Conservation (phyloP, 2,329 filamentous ascomycete species). For the Hyphodiscus sp. region DNA sequence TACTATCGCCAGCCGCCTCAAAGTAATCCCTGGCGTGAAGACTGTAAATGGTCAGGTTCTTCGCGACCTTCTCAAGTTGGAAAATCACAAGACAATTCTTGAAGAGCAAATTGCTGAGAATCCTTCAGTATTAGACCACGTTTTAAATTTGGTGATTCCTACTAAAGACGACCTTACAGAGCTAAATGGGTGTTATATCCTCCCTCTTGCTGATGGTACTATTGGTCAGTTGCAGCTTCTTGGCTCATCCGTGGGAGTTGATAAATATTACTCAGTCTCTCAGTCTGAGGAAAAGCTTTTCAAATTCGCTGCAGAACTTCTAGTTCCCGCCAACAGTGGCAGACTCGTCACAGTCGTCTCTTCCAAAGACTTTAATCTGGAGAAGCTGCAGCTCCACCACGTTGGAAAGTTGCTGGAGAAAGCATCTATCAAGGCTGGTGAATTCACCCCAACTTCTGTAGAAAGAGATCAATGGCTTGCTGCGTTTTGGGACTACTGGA, state of each 20-base stretch:
- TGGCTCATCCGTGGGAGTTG: not conserved
- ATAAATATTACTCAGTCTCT: conserved; percentile 12
- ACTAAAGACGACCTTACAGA: conserved; percentile 8
- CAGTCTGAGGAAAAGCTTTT: conserved; percentile 19
- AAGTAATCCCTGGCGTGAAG: conserved; percentile 5
- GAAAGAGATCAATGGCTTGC: conserved; percentile 16
- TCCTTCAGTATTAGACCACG: conserved; percentile 1
- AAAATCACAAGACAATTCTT: not conserved
- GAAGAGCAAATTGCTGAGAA: conserved; percentile 5
- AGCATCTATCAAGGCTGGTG: not conserved
- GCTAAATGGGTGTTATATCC: conserved; percentile 23
- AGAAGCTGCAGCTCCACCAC: conserved; percentile 10
- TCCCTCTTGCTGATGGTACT: conserved; percentile 21
- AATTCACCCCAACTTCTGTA: not conserved
- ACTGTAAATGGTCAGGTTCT: conserved; percentile 13
- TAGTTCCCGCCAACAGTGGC: conserved; percentile 5
- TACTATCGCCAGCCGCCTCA: conserved; percentile 13
- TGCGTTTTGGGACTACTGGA: conserved; percentile 21
- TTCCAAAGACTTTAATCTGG: conserved; percentile 22
- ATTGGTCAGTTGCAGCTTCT: conserved; percentile 14
- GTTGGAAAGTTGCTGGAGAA: conserved; percentile 14
- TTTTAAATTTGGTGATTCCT: conserved; percentile 9
- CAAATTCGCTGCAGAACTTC: conserved; percentile 16
- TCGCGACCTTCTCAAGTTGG: conserved; percentile 13
- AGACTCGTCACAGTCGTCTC: conserved; percentile 1